phyloP scores from a whole-genome alignment of 2,329 filamentous ascomycete genomes.

The Harringtonia aguacate region DNA sequence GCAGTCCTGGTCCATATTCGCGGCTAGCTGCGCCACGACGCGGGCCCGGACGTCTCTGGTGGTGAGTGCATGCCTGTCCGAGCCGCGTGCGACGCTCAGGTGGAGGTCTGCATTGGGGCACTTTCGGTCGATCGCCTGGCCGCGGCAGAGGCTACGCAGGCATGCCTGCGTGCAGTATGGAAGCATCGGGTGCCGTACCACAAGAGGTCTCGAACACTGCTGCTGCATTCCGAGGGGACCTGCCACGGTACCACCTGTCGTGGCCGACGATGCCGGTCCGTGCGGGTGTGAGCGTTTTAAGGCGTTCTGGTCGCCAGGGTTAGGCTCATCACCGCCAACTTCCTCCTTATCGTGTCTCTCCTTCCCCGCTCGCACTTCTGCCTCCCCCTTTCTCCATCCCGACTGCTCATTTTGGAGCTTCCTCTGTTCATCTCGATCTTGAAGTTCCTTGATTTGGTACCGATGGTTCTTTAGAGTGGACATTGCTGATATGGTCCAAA shows the following conservation, averaged over 20 bases:
- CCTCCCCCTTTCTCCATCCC: no score
- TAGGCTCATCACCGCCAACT: no score
- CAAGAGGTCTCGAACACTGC: not conserved
- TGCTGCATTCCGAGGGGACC: not conserved
- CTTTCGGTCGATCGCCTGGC: not conserved
- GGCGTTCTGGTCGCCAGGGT: no score
- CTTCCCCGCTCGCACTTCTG: no score
- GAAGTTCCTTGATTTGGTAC: no score
- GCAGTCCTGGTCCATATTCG: not conserved
- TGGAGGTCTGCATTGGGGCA: constrained; percentile 5
- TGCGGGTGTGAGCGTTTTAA: not conserved
- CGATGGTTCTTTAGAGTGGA: no score
- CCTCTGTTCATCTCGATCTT: no score
- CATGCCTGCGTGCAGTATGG: constrained; percentile 7
- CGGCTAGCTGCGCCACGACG: constrained; percentile 1
- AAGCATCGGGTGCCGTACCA: not conserved
- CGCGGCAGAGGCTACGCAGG: not conserved
- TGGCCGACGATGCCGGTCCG: not conserved
- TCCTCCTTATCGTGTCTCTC: no score
- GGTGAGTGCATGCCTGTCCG: not conserved
- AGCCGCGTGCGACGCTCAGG: not conserved
- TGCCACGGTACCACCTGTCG: not conserved
- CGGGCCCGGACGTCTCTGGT: not conserved
- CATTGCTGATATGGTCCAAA: no score
- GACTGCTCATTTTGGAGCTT: no score